Evolutionary conservation across 352 stramenopile genomes (phyloP), one percentile per base, ranked within the genome.

Genomic region (Pythium sukuiense): DNA sequence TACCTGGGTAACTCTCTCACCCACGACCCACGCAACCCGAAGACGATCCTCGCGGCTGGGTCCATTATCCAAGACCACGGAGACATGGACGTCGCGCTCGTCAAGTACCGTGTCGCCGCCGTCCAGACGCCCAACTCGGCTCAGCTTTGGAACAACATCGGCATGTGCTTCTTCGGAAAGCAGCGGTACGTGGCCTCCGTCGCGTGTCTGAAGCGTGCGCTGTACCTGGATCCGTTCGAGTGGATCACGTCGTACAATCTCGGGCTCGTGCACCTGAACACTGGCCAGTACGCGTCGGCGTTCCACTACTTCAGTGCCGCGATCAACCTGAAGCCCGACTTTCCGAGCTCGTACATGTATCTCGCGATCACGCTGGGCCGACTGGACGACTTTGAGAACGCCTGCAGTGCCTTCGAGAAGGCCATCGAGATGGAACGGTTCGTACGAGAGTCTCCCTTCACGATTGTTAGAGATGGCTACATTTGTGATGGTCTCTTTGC

Each of bases 111-210:
- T 41, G 87, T 98, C 8, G 93, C 92, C 16, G 92, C 92, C 3
- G 87, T 92, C 27, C 87, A 97, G 69, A 97, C 87, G 18, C 92
- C 94, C 16, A 96, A 98, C 75, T 96, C 85, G 60, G 86, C 94
- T 1, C 89, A 98, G 71, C 76, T 98, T 14, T 98, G 93, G 93
- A 98, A 98, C 79, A 98, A 98, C 71, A 88, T 98, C 48, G 93
- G 92, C 55, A 98, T 98, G 94, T 98, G 92, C 67, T 98, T 98
- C 68, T 98, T 98, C 68, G 90, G 90, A 33, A 98, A 98, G 73
- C 83, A 94, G 69, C 85, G 81, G 9, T 93, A 80, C 66, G 88
- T 92, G 43, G 76, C 88, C 67, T 92, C 91, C 0, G 83, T 98
- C 7, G 83, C 93, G 37, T 98, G 91, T 37, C 80, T 98, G 14